Percentiles rank a stretch among this genome's conserved stretches.
Evolutionary conservation across 164 flowering plant species (phyloP).

Genomic region (Vitis rupestris): DNA sequence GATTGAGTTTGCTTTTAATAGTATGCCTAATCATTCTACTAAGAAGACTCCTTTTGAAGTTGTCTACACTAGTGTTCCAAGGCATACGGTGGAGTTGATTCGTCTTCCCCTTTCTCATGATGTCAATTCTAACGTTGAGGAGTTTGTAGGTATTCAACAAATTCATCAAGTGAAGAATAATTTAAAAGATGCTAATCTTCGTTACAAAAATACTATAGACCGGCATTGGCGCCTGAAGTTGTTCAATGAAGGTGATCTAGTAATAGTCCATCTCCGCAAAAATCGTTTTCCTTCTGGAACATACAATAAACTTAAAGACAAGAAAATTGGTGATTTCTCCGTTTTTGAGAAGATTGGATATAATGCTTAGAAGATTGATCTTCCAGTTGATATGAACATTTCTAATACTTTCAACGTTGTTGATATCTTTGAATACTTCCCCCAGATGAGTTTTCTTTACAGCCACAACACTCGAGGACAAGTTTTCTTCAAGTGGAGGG

Average conservation of each 20-base stretch:
- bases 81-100: not conserved
- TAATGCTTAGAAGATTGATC: not conserved
- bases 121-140: not conserved
- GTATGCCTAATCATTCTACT: not conserved
- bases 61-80: not conserved
- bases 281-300: no score
- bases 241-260: not conserved
- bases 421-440: not conserved
- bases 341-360: no score
- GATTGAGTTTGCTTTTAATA: conserved; percentile 3
- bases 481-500: no score
- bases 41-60: not conserved
- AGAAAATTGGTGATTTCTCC: no score
- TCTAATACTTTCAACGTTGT: not conserved
- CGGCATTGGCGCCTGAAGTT: not conserved
- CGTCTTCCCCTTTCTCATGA: not conserved
- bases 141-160: not conserved
- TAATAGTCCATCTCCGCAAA: not conserved
- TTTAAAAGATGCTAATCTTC: not conserved
- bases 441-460: no score
- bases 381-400: not conserved
- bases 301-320: no score
- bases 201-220: not conserved
- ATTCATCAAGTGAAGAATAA: not conserved
- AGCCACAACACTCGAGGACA: no score